Evolutionary conservation across 768 basidiomycete species (phyloP).

Genomic region (Lactarius indigo): DNA sequence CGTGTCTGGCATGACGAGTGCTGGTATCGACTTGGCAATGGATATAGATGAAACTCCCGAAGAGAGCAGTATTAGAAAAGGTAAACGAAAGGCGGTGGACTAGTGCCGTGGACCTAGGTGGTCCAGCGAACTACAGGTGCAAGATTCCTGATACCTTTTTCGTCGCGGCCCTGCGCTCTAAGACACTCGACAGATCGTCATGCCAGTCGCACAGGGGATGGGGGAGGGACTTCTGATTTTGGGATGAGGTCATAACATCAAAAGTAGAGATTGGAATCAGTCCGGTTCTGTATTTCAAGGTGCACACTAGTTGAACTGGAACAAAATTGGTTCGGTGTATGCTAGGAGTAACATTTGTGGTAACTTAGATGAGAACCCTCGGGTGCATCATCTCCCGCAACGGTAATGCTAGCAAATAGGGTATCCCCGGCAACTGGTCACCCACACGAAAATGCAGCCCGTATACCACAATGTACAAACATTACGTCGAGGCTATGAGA

Average conservation of each 20-base stretch:
- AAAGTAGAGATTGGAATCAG: background rate
- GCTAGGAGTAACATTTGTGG: background rate
- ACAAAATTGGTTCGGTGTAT: background rate
- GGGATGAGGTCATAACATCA: background rate
- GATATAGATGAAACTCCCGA: conserved; percentile 32
- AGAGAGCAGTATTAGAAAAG: conserved; percentile 44
- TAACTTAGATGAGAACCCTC: background rate
- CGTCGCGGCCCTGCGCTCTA: background rate
- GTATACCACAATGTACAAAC: background rate
- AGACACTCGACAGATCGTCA: background rate
- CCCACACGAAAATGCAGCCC: background rate
- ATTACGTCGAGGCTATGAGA: background rate
- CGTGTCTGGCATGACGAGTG: conserved; percentile 23
- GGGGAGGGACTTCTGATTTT: background rate
- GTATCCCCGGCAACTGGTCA: background rate
- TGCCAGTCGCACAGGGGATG: background rate
- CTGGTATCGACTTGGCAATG: conserved; percentile 9
- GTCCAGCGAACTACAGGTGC: background rate
- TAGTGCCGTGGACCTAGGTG: conserved; percentile 3
- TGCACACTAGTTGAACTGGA: background rate
- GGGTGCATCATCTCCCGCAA: background rate
- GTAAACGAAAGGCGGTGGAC: conserved; percentile 58
- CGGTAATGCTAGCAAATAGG: background rate
- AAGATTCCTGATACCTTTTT: background rate
- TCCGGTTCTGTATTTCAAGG: background rate